These are phyloP conservation scores for Alternaria conjuncta DNA, from an alignment of 2,329 filamentous ascomycete species.

Conservation along the genomic window DNA sequence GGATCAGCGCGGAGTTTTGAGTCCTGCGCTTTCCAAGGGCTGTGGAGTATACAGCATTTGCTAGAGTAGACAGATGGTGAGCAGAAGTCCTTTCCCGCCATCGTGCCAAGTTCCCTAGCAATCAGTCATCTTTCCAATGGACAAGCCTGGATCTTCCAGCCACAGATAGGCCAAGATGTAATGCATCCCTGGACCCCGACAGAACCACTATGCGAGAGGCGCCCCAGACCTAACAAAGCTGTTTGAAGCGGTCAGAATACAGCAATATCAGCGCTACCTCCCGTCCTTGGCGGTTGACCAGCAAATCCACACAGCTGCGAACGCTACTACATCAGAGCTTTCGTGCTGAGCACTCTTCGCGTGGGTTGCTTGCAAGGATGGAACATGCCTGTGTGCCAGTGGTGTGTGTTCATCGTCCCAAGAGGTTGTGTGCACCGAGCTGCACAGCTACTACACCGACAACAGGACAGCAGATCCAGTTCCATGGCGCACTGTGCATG, in stretches of 20 bases:
- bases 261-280: neutral
- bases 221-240: neutral
- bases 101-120: neutral
- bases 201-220: neutral
- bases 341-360: neutral
- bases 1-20: neutral
- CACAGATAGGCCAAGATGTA: neutral
- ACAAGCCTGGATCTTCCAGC: neutral
- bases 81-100: neutral
- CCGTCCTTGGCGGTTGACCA: neutral
- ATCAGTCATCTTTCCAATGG: neutral
- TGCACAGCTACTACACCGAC: neutral
- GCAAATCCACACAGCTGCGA: neutral
- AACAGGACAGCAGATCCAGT: constrained; percentile 8
- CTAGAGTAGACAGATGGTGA: neutral
- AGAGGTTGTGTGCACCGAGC: neutral
- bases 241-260: neutral
- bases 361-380: neutral
- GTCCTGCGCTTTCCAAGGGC: neutral
- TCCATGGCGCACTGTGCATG: constrained; percentile 6
- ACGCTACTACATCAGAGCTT: neutral
- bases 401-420: neutral
- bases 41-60: neutral
- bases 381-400: neutral
- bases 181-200: neutral